These are phyloP conservation scores for Pseudohyphozyma bogoriensis DNA, from an alignment of 768 basidiomycete species.

Conservation along the genomic window DNA sequence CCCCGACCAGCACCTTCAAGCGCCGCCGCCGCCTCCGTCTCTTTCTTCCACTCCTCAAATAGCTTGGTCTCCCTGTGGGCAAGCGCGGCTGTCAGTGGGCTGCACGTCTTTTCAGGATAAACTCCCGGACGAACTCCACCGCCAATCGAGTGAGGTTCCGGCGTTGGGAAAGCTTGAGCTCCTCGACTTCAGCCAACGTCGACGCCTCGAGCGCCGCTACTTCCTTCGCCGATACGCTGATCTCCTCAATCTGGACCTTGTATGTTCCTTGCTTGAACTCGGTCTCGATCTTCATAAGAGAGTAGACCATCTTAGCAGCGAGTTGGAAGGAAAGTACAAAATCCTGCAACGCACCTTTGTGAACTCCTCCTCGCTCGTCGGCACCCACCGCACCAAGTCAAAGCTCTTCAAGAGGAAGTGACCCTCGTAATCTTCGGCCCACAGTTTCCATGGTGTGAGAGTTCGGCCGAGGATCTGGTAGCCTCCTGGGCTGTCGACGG, in stretches of 20 bases:
- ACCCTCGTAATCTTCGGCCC: constrained; percentile 43
- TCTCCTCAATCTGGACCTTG: constrained; percentile 44
- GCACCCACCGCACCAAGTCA: constrained; percentile 43
- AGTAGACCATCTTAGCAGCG: too few relatives aligned
- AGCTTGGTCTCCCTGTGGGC: constrained; percentile 5
- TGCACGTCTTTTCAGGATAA: too few relatives aligned
- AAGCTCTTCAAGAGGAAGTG: constrained; percentile 58
- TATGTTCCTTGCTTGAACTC: constrained; percentile 30
- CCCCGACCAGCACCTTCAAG: neutral
- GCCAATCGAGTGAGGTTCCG: constrained; percentile 1
- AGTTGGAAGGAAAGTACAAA: too few relatives aligned
- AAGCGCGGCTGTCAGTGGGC: neutral
- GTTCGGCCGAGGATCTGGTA: constrained; percentile 58
- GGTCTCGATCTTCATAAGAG: constrained; percentile 5
- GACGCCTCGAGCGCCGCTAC: constrained; percentile 41
- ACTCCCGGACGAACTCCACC: constrained; percentile 9
- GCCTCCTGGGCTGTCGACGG: constrained; percentile 46
- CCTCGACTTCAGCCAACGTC: constrained; percentile 33
- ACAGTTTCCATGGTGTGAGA: constrained; percentile 54
- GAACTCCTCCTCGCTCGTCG: constrained; percentile 46
- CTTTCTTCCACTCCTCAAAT: constrained; percentile 7
- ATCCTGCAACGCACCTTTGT: constrained; percentile 42
- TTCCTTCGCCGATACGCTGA: constrained; percentile 47
- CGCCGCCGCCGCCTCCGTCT: constrained; percentile 3
- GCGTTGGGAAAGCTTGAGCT: neutral